Base-by-base conservation (phyloP, 1,139 yeast genomes). In the Taphrina wiesneri region DNA sequence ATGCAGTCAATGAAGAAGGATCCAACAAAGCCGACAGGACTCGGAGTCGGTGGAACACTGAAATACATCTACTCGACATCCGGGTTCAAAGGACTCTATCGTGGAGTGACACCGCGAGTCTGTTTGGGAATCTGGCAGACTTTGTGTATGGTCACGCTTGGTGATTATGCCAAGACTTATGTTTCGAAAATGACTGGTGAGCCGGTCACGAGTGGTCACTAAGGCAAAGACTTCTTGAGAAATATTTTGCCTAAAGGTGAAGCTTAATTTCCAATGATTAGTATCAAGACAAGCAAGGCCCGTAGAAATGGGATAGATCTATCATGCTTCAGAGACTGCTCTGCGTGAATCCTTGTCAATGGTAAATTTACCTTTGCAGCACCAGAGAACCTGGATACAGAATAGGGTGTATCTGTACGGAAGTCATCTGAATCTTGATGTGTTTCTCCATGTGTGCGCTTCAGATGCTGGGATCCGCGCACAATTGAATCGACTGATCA, bases 111-210 rank as follows among this genome's bases (percentile, higher is more conserved):
- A 13, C 99, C 99, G 72, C 88, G 99, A 82, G 85, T 93, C 71
- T 97, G 96, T 66, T 83, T 93, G 72, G 96, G 98, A 71, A 88
- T 93, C 70, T 93, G 98, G 97, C 99, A 93, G 81, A 93, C 99
- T 1, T 90, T 93, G 57, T 93, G 96, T 78, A 93, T 93, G 98
- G 98, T 93, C 69, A 97, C 97, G n/a, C 86, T 93, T 72, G 99
- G 98, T 75, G 99, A 93, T 76, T 89, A 91, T 77, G 90, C 90
- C 51, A 86, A 84, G 49, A 45, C 49, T 66, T 80, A 81, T 67
- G 86, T 86, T 59, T 87, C 82, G 32, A 81, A 78, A 69, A 64
- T 85, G 69, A 84, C 88, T 3, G 87, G 86, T 65, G 84, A 84
- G 70, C 75, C 72, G 52, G 85, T 85, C 51, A 79, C 74, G 52